phyloP scores from a whole-genome alignment of 768 basidiomycete species.

The Chalciporus pseudorubinellus region DNA sequence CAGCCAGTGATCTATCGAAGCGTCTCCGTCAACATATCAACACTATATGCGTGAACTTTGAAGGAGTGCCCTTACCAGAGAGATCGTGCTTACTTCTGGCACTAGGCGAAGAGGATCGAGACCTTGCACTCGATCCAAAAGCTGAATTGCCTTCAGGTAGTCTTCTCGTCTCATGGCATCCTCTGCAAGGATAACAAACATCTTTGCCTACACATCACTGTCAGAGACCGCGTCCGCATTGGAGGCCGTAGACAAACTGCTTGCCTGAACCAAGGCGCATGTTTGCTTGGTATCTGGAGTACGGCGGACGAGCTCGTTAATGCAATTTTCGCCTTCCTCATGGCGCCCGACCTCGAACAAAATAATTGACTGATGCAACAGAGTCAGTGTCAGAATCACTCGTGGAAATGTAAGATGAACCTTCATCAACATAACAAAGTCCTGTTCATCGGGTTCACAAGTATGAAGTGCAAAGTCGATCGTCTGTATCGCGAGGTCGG shows the following conservation, averaged over 20 bases:
- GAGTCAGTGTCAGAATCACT: neutral
- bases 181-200: constrained; percentile 9
- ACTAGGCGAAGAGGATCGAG: constrained; percentile 9
- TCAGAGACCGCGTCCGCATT: neutral
- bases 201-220: constrained; percentile 10
- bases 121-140: constrained; percentile 8
- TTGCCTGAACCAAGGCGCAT: constrained; percentile 14
- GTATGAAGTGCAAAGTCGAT: constrained; percentile 3
- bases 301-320: neutral
- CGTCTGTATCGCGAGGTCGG: neutral
- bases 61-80: constrained; percentile 10
- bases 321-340: neutral
- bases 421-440: constrained; percentile 12
- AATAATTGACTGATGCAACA: constrained; percentile 7
- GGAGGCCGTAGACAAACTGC: neutral
- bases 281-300: neutral
- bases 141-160: neutral
- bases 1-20: too few relatives aligned
- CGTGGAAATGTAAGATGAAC: neutral
- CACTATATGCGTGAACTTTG: too few relatives aligned
- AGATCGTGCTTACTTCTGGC: constrained; percentile 11
- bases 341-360: constrained; percentile 5
- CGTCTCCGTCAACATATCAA: too few relatives aligned
- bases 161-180: constrained; percentile 6
- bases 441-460: constrained; percentile 1